Percentiles rank a stretch among this genome's conserved stretches.
These are phyloP conservation scores for Pyricularia sp. DNA, from an alignment of 2,329 filamentous ascomycete genomes.

Conservation along the genomic window DNA sequence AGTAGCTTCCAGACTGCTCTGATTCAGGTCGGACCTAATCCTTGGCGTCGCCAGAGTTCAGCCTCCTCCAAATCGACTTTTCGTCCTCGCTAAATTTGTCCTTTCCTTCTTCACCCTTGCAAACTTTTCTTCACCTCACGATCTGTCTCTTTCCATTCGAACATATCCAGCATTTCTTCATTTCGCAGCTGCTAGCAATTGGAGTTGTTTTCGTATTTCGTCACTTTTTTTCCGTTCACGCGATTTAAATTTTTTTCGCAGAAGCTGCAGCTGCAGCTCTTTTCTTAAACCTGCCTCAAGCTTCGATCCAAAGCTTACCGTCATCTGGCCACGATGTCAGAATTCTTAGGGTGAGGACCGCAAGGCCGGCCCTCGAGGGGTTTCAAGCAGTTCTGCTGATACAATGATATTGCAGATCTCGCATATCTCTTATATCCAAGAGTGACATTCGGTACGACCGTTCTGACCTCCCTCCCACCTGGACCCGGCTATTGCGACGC, in stretches of 20 bases:
- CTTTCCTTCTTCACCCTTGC: neutral
- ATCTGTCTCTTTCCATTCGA: neutral
- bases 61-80: conserved; percentile 1
- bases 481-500: neutral
- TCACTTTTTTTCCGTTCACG: conserved; percentile 4
- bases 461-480: neutral
- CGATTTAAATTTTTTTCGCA: neutral
- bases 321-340: conserved; percentile 10
- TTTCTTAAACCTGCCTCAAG: neutral
- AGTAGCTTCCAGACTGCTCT: neutral
- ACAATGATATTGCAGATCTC: conserved; percentile 9
- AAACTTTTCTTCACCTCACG: neutral
- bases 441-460: conserved; percentile 11
- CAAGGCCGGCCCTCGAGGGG: neutral
- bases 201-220: neutral
- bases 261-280: neutral
- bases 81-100: neutral
- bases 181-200: neutral
- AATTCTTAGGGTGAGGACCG: conserved; percentile 11
- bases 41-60: neutral
- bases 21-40: neutral
- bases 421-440: conserved; percentile 14
- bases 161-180: neutral
- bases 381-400: neutral
- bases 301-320: neutral